phyloP scores from a whole-genome alignment of 1,284 basidiomycete species.

The Pascua guehoae region DNA sequence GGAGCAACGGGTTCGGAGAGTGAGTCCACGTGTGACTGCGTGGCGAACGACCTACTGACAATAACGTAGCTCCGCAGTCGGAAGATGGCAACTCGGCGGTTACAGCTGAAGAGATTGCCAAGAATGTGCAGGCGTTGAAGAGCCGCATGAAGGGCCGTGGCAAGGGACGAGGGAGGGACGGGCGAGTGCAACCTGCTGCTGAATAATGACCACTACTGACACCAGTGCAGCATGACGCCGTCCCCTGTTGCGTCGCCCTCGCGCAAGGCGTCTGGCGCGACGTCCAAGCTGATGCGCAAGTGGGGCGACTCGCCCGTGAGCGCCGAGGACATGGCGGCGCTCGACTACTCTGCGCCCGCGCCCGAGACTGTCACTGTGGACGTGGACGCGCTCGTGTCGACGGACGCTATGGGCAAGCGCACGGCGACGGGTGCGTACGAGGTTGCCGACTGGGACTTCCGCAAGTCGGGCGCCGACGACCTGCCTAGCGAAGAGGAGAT shows the following conservation, averaged over 20 bases:
- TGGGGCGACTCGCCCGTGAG: conserved; percentile 81
- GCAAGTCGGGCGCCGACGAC: conserved; percentile 49
- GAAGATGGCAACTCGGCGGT: conserved; percentile 25
- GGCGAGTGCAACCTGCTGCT: conserved; percentile 28
- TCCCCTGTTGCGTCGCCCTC: conserved; percentile 33
- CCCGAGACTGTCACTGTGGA: conserved; percentile 50
- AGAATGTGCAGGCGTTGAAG: conserved; percentile 88
- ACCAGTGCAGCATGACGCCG: conserved; percentile 50
- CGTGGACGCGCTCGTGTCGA: conserved; percentile 48
- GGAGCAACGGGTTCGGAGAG: neutral
- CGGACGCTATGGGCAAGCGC: conserved; percentile 56
- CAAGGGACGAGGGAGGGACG: conserved; percentile 54
- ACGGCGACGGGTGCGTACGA: conserved; percentile 85
- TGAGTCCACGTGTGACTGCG: neutral
- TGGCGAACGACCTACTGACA: no score
- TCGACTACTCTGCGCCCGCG: conserved; percentile 67
- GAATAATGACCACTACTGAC: conserved; percentile 52
- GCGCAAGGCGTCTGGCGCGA: conserved; percentile 42
- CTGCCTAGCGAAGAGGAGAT: conserved; percentile 47
- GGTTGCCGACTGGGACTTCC: conserved; percentile 86
- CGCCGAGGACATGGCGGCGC: conserved; percentile 78
- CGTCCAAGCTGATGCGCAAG: conserved; percentile 79
- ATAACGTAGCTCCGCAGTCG: conserved; percentile 12
- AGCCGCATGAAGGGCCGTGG: conserved; percentile 57
- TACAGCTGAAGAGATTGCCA: conserved; percentile 76